Conservation (phyloP, 179 eudicot genomes). For the Drosera spatulata region DNA sequence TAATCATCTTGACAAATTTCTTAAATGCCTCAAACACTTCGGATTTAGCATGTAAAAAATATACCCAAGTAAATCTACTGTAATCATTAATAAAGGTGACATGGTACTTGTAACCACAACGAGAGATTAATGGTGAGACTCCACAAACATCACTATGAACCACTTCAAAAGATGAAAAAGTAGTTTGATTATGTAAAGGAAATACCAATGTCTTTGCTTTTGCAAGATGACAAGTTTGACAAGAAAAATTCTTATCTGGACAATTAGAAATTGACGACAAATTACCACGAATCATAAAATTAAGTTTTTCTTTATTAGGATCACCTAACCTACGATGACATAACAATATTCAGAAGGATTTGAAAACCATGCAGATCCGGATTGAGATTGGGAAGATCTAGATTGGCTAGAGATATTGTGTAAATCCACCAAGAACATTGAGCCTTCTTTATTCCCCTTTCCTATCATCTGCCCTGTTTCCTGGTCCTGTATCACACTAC, state of each 20-base stretch:
- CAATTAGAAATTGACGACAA: too few species aligned
- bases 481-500: slow-evolving; percentile 1
- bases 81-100: slow-evolving; percentile 4
- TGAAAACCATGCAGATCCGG: too few species aligned
- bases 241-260: neutral
- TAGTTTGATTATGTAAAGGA: neutral
- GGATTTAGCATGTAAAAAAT: slow-evolving; percentile 7
- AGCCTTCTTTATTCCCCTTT: slow-evolving; percentile 8
- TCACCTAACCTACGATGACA: too few species aligned
- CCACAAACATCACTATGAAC: slow-evolving; percentile 3
- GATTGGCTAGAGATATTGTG: too few species aligned
- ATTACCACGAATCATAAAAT: too few species aligned
- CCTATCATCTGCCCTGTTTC: slow-evolving; percentile 5
- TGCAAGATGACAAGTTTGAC: neutral
- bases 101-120: neutral
- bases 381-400: too few species aligned
- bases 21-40: neutral
- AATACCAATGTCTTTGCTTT: slow-evolving; percentile 6
- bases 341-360: too few species aligned
- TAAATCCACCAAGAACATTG: neutral
- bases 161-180: neutral
- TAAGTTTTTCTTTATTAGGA: too few species aligned
- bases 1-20: neutral
- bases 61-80: slow-evolving; percentile 7
- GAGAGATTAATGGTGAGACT: neutral